Conservation (phyloP, 768 basidiomycete species). For the Lanmaoa rubissima region DNA sequence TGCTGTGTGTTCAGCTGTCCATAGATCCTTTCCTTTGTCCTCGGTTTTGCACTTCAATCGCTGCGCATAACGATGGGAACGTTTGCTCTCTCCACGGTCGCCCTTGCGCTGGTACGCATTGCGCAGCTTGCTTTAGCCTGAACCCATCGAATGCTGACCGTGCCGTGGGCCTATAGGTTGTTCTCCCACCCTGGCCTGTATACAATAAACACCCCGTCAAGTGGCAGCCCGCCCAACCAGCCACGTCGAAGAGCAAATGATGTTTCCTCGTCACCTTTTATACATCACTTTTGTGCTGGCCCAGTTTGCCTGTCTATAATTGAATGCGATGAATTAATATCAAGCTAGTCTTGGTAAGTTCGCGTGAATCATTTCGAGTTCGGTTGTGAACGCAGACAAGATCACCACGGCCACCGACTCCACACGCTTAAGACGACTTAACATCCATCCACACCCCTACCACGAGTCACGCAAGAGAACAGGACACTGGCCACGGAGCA, state of each 20-base stretch:
- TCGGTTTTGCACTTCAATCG: slow-evolving; percentile 31
- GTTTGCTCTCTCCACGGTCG: slow-evolving; percentile 21
- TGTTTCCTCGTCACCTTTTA: background rate
- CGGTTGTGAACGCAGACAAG: background rate
- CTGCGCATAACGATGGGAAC: slow-evolving; percentile 25
- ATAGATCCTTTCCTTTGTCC: slow-evolving; percentile 30
- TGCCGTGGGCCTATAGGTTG: slow-evolving; percentile 37
- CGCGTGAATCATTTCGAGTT: background rate
- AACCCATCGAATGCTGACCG: background rate
- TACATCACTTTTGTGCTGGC: background rate
- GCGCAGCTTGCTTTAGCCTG: no score
- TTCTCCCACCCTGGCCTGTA: slow-evolving; percentile 70
- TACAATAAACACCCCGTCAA: slow-evolving; percentile 23
- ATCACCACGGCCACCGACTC: background rate
- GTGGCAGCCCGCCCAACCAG: slow-evolving; percentile 23
- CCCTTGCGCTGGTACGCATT: slow-evolving; percentile 21
- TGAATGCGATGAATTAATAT: background rate
- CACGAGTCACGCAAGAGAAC: background rate
- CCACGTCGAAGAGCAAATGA: slow-evolving; percentile 23
- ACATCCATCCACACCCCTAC: background rate
- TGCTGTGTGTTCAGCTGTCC: background rate
- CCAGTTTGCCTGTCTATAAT: background rate
- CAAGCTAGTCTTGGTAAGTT: background rate
- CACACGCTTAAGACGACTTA: background rate
- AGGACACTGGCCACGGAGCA: background rate